Evolutionary conservation across 2,329 filamentous ascomycete genomes (phyloP), one percentile per base, ranked within the genome.

Genomic region (Massarina eburnea): DNA sequence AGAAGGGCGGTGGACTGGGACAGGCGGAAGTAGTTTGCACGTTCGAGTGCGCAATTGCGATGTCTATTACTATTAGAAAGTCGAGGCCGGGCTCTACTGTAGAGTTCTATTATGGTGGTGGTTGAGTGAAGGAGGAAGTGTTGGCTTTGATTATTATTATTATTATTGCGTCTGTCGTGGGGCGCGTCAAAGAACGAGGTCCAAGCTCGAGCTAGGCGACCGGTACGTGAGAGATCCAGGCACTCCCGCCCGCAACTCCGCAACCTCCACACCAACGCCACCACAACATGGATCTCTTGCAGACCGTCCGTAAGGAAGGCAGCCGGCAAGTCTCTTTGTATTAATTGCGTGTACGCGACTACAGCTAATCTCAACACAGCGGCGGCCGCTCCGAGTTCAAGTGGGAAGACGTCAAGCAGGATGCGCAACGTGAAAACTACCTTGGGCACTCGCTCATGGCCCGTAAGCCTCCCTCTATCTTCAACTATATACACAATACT

Each of bases 391-490:
- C 88, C 71, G 91, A 96, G 71, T 99, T 99, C 76, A 91, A 86
- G 73, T 97, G 94, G 94, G 88, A 92, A 55, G 91, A 96, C 58
- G 92, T 99, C 65, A 86, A 92, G 68, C 84, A 79, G 55, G 95
- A 91, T 39, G 76, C 81, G 18, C 91, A 96, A 64, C 91, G 94
- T 70, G 91, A 99, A 71, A 96, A 86, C 68, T 87, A 86, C 70
- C 86, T 96, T 7, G 91, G 91, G 41, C 91, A 96, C 74, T 94
- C 88, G 48, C 74, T 96, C 47, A 96, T 92, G 78, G 91, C 91
- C 0, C 89, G 59, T 67, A 61, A 22, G 61, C 61, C 18, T 17
- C 24, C 26, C 18, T 26, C 21, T 21, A 18, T 34, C 5, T 35
- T 19, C 22, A 14, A 24, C 18, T 39, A 29, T 10, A 24, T 29